Base-by-base conservation (phyloP, 495 filamentous ascomycete genomes). In the Penicillium dipodomyicola region DNA sequence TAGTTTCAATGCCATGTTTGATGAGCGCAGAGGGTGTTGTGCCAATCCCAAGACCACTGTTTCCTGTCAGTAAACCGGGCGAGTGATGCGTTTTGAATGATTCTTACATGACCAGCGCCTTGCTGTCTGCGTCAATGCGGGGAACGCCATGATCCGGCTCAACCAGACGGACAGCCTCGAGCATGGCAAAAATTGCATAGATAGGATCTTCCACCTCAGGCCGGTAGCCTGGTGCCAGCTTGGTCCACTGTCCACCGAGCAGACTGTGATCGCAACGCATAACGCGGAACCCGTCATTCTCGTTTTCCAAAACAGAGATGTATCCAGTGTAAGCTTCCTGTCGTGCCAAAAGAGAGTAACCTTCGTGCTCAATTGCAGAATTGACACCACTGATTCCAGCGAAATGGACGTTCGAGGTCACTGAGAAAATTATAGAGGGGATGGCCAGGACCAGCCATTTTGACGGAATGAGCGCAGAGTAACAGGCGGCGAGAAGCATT, bases 241-340 rank as follows among this genome's bases (percentile, higher is more conserved):
- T 71, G 25, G 65, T 74, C 92, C 93, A 98, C 64, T 97, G 91
- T n/a, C 94, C 94, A 32, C 94, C 94, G 5, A 98, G 83, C 22
- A 98, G 74, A 58, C 89, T 94, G 65, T 98, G 94, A 64, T 97
- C 94, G 64, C 92, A 97, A 48, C 94, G 82, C 84, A 98, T 81
- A 12, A 93, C 84, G 1, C 91, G 81, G 73, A 88, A 97, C 5
- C 84, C 81, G 19, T 85, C 78, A 9, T 86, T 71, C 9, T 80
- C 54, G 61, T 84, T 89, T 42, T 97, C 88, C 35, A 97, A 65
- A 6, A 98, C 88, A 0, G 94, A 96, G 41, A 98, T 75, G 66
- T 98, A 98, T 2, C 94, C 94, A 9, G 94, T 97, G 14, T 84
- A 68, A 0, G 90, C 95, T 65, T 97, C 92, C 63, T 82, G 74